Evolutionary conservation across 2,329 filamentous ascomycete genomes (phyloP).

Genomic region (Colletotrichum liriopes): DNA sequence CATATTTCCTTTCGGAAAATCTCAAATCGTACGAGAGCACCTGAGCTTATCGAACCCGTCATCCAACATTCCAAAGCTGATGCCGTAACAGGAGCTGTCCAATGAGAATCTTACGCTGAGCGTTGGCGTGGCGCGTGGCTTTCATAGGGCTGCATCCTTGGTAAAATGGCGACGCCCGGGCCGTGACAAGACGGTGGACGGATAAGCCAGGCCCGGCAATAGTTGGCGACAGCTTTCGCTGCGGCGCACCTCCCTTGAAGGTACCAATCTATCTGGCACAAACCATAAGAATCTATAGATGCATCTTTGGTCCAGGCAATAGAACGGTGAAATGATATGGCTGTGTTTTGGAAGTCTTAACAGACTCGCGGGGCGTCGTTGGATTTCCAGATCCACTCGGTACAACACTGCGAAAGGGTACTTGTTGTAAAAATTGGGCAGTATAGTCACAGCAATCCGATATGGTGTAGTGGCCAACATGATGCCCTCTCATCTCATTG

Average conservation of each 20-base stretch:
- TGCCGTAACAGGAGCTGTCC: neutral
- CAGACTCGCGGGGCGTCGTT: neutral
- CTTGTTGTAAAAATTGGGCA: rapidly evolving
- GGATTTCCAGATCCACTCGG: neutral
- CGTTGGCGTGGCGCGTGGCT: neutral
- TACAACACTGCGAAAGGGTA: no score
- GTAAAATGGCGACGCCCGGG: neutral
- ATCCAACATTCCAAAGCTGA: neutral
- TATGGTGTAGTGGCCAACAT: constrained; percentile 42
- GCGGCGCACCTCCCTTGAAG: neutral
- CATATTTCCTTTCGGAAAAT: neutral
- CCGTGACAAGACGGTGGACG: neutral
- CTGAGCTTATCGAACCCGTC: neutral
- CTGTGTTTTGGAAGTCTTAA: neutral
- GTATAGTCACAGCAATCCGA: neutral
- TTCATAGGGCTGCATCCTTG: neutral
- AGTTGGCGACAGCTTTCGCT: neutral
- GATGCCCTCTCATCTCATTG: constrained; percentile 29
- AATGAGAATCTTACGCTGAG: neutral
- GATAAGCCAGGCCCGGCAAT: neutral
- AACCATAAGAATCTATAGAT: neutral
- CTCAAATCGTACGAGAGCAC: neutral
- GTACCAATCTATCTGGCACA: neutral
- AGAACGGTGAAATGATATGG: neutral
- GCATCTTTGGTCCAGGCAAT: neutral